Conservation (phyloP, 1,139 yeast genomes). For the Nematodospora anomalae region DNA sequence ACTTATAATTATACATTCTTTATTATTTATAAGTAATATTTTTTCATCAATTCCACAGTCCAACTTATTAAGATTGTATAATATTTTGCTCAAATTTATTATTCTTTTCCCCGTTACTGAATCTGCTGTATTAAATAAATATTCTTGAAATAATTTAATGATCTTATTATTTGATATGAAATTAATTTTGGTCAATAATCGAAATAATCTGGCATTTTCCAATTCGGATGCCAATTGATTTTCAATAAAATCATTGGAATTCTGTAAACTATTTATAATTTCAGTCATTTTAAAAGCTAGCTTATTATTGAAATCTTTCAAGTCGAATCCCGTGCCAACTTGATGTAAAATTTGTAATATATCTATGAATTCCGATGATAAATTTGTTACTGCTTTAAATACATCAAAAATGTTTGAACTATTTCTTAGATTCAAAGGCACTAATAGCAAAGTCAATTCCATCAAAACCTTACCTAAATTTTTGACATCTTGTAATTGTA, state of each 20-base stretch:
- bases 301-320: conserved; percentile 31
- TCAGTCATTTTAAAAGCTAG: conserved; percentile 43
- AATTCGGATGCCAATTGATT: conserved; percentile 67
- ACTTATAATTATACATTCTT: conserved; percentile 74
- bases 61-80: conserved; percentile 76
- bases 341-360: conserved; percentile 18
- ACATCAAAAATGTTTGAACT: conserved; percentile 9
- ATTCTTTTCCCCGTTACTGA: conserved; percentile 71
- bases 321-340: conserved; percentile 16
- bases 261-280: conserved; percentile 55
- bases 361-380: conserved; percentile 26
- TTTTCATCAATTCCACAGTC: conserved; percentile 93
- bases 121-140: conserved; percentile 80
- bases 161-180: conserved; percentile 68
- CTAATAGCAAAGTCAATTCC: conserved; percentile 50
- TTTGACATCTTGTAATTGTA: conserved; percentile 42
- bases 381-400: conserved; percentile 20
- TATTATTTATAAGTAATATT: conserved; percentile 79
- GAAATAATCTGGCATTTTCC: conserved; percentile 84
- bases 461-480: conserved; percentile 59
- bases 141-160: conserved; percentile 76
- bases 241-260: conserved; percentile 65
- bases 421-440: conserved; percentile 30
- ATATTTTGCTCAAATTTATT: conserved; percentile 79
- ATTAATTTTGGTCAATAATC: conserved; percentile 79